phyloP scores from a whole-genome alignment of 164 flowering plant species.

The Houttuynia cordata region DNA sequence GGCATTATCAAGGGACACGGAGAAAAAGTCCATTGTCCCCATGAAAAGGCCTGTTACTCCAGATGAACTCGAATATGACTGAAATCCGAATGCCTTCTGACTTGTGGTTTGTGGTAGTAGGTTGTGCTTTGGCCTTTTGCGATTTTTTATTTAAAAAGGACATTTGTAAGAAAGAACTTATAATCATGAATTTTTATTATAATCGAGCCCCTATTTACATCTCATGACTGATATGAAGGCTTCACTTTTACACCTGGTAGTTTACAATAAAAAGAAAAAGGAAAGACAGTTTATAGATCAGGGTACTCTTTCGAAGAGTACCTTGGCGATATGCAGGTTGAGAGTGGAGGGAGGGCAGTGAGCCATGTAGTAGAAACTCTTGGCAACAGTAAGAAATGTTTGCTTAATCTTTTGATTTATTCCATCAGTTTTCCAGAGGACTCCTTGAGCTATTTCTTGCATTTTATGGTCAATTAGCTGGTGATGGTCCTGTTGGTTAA shows the following conservation, averaged over 20 bases:
- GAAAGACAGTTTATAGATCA: slow-evolving; percentile 9
- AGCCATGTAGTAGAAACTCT: slow-evolving; percentile 53
- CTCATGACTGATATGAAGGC: neutral
- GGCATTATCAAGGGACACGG: slow-evolving; percentile 82
- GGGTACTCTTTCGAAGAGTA: slow-evolving; percentile 51
- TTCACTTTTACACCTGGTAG: neutral
- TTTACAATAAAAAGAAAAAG: neutral
- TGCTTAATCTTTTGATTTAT: slow-evolving; percentile 24
- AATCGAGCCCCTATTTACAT: neutral
- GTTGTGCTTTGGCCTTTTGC: no score
- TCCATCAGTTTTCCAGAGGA: slow-evolving; percentile 30
- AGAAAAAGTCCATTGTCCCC: slow-evolving; percentile 67
- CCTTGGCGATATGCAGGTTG: slow-evolving; percentile 45
- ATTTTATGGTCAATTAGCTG: slow-evolving; percentile 35
- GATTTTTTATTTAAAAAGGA: no score
- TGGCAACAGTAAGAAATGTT: slow-evolving; percentile 51
- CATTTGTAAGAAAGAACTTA: no score
- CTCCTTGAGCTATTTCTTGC: slow-evolving; percentile 51
- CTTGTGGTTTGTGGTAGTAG: no score
- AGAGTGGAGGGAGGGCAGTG: slow-evolving; percentile 28
- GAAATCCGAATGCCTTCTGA: slow-evolving; percentile 3
- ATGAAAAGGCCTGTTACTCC: slow-evolving; percentile 74
- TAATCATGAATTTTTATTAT: no score
- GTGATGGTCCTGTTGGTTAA: neutral
- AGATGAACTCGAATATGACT: slow-evolving; percentile 93